Base-by-base conservation (phyloP, 78 protist species). In the Blattamonas nauphoetae region DNA sequence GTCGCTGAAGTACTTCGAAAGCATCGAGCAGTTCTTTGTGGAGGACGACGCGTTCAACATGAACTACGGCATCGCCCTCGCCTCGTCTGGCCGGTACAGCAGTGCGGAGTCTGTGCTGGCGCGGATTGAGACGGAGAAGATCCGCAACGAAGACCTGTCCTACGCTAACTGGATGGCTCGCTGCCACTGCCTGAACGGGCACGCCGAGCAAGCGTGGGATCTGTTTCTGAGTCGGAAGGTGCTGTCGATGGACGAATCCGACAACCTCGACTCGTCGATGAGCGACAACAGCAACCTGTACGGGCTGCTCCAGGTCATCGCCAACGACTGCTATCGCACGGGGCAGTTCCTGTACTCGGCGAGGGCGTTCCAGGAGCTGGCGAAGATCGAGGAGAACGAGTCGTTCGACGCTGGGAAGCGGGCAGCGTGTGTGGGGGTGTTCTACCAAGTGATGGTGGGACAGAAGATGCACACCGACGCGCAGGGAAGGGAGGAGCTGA, bases 301-400 rank as follows among this genome's bases (percentile, higher is more conserved):
- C 84, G 81, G 42, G 29, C 42, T 88, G 87, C 92, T 92, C 55
- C 89, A 86, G 86, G 90, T 95, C 38, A 91, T 95, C 42, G 94
- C 95, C 42, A 95, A 93, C 91, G 95, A 93, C 45, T 93, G 97
- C 91, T 95, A 92, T 90, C 71, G 21, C 38, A 55, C 71, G 21
- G 33, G 33, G 83, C 83, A 79, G 5, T 79, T 11, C 32, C 35
- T 35, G 41, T 32, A 35, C 11, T 5, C 83, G 44, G 44, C 33
- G 44, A 79, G 11, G 83, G 83, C 83, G 44, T 79, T 35, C 35
- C 41, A 79, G 44, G 44, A 11, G 44, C 83, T 79, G 21, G 44
- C 5, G 83, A 5, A 32, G 83, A 11, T 79, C 44, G 83, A 79
- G 83, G 41, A 5, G 21, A 21, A 21, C 35, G 21, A 5, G 83